Base-by-base conservation (phyloP, 768 basidiomycete species). In the Tricholoma furcatifolium region DNA sequence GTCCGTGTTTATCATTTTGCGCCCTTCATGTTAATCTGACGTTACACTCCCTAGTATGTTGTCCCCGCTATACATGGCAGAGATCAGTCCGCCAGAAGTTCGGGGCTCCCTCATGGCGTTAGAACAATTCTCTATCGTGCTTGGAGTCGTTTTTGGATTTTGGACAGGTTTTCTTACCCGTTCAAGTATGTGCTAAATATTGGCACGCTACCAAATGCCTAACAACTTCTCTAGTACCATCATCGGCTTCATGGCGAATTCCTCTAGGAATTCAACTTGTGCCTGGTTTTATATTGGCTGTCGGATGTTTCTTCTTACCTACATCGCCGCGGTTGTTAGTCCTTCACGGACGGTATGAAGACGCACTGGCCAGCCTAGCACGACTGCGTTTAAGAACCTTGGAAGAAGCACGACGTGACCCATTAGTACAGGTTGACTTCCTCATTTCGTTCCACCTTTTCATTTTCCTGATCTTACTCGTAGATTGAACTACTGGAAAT, bases 91-190 rank as follows among this genome's bases (percentile, higher is more conserved):
- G 9, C 89, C 90, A 0, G 88, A 91, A 66, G 75, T 87, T 0
- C 79, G 91, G 14, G 90, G 90, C 9, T 88, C 89, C 0, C 76
- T 93, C 17, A 76, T 91, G 69, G 84, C 88, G 1, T 73, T 93
- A 2, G 90, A 93, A 60, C 90, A 92, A 53, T 77, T 91, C 39
- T 81, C 86, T 17, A 93, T 93, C 45, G 89, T 92, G 12, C 69
- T 87, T 0, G 91, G 90, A 2, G 89, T 91, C 5, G 88, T 93
- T 0, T 69, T 88, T 12, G 90, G 90, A 2, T 93, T 92, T 60
- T 92, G 91, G 90, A 78, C 81, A 4, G 91, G 90, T 0, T 93
- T 87, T 62, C 61, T 80, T 40, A 92, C 89, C 0, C 81, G 90
- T 12, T 66, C 77, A 18, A 61, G 87, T 88, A 60, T 32, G 81